These are phyloP conservation scores for Akanthomyces muscarius DNA, from an alignment of 2,329 filamentous ascomycete genomes.

Conservation along the genomic window DNA sequence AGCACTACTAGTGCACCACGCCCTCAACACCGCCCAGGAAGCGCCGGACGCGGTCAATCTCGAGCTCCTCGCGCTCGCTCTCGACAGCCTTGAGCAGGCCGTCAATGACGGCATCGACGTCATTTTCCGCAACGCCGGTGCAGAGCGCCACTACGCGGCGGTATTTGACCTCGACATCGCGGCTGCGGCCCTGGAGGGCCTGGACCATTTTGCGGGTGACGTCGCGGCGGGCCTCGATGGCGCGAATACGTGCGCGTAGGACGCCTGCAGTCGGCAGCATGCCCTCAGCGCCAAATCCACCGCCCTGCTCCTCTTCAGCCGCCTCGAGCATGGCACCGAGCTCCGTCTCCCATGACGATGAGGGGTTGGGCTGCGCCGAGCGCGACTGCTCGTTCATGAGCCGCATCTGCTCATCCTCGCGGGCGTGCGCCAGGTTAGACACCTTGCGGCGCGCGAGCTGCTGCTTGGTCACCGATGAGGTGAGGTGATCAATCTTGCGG, in stretches of 20 bases:
- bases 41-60: conserved; percentile 71
- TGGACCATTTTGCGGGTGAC: conserved; percentile 64
- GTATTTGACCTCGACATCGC: conserved; percentile 83
- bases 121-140: conserved; percentile 70
- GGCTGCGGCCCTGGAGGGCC: conserved; percentile 71
- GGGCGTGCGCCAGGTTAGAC: conserved; percentile 70
- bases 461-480: conserved; percentile 60
- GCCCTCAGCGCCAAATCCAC: conserved; percentile 35
- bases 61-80: conserved; percentile 73
- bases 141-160: conserved; percentile 83
- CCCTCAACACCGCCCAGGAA: conserved; percentile 77
- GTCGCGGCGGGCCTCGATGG: conserved; percentile 66
- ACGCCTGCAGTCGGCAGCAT: conserved; percentile 56
- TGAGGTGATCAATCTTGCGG: conserved; percentile 66
- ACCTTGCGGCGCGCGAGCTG: conserved; percentile 68
- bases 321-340: conserved; percentile 44
- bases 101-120: conserved; percentile 77
- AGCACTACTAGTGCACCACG: conserved; percentile 39
- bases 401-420: conserved; percentile 62
- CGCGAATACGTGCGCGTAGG: conserved; percentile 64
- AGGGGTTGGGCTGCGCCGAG: conserved; percentile 42
- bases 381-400: conserved; percentile 39
- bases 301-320: conserved; percentile 31
- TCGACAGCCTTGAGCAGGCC: conserved; percentile 82
- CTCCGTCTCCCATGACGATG: conserved; percentile 51